A percentile compares a stretch with the other conserved stretches of the same genome.
phyloP scores from a whole-genome alignment of 164 flowering plant species.

The Berberis thunbergii region DNA sequence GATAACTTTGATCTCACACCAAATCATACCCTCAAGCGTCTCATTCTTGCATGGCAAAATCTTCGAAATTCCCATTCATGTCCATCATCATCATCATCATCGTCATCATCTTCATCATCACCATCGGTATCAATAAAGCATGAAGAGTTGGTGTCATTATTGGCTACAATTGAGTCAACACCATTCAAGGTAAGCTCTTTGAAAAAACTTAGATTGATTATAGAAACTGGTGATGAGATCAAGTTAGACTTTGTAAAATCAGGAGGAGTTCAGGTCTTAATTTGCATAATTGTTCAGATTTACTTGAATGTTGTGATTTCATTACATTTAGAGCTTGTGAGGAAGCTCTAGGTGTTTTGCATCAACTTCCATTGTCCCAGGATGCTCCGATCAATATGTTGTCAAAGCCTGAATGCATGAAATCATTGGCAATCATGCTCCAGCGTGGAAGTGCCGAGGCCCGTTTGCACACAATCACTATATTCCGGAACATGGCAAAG shows the following conservation, averaged over 20 bases:
- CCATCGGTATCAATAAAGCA: constrained; percentile 19
- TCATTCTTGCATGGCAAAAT: constrained; percentile 40
- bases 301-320: constrained; percentile 34
- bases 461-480: constrained; percentile 32
- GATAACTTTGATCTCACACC: constrained; percentile 38
- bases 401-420: constrained; percentile 32
- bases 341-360: constrained; percentile 44
- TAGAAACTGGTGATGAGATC: constrained; percentile 23
- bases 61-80: too few species aligned
- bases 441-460: constrained; percentile 56
- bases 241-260: constrained; percentile 24
- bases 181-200: constrained; percentile 51
- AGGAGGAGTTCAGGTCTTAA: constrained; percentile 40
- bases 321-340: constrained; percentile 46
- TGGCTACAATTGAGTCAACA: constrained; percentile 28
- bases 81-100: too few species aligned
- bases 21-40: constrained; percentile 59
- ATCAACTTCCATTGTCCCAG: constrained; percentile 23
- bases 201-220: constrained; percentile 31
- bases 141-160: constrained; percentile 28
- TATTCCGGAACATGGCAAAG: constrained; percentile 26
- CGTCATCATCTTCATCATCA: constrained; percentile 3
- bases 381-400: constrained; percentile 19
- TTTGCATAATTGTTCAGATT: constrained; percentile 25
- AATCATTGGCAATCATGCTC: constrained; percentile 40